Base-by-base conservation (phyloP, 805 yeast genomes). In the Naumovozyma baii region DNA sequence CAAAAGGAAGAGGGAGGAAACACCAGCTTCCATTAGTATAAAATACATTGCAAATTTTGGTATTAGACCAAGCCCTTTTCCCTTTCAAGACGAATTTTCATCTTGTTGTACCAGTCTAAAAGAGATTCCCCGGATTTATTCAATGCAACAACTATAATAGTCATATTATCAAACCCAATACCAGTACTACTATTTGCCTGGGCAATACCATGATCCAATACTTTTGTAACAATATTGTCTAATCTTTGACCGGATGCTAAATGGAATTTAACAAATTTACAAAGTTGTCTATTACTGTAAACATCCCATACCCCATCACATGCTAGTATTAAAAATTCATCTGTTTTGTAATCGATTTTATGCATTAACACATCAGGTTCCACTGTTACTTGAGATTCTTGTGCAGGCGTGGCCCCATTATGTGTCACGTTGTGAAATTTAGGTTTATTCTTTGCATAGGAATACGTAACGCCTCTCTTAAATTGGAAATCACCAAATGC, bases 261-360 rank as follows among this genome's bases (percentile, higher is more conserved):
- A 46, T 77, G 73, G 44, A 74, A 73, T 50, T 85, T 67, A 26
- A 83, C 72, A 28, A 73, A 58, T 17, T 64, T 58, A 1, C 78
- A 62, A 39, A 83, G 52, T 38, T 76, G 74, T 33, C 66, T 68
- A 46, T 79, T 78, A 42, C 73, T 75, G 51, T 72, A 73, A 29
- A 76, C 70, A 57, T 83, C 92, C 90, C 88, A 83, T 34, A 83
- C 77, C 33, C 94, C 94, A 61, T 83, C 94, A 61, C 94, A 83
- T 1, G 86, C 90, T 39, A 83, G 59, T 2, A 83, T 71, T 16
- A 83, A 54, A 56, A 83, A 83, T 56, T 83, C 90, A 51, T 82
- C 86, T 15, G 59, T 54, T 1, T 49, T 48, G 18, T 41, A 46
- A 33, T 62, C 58, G 16, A 69, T 58, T 47, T 67, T 64, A 53